These are phyloP conservation scores for Abortiporus biennis DNA, from an alignment of 1,284 basidiomycete species.

Conservation along the genomic window DNA sequence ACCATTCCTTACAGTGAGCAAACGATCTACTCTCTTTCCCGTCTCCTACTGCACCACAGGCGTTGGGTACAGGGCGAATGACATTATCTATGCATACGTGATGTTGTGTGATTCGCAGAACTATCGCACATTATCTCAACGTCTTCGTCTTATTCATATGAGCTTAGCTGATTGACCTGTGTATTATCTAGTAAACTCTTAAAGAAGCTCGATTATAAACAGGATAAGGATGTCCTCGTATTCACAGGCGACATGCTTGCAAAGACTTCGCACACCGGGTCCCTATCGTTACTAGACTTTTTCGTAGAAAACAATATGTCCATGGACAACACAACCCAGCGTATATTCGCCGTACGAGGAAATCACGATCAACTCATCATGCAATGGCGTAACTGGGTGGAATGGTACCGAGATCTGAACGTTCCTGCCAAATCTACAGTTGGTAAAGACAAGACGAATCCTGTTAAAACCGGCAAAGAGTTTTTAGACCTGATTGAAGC, in stretches of 20 bases:
- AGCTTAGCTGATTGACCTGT: too few relatives aligned
- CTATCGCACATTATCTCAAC: neutral
- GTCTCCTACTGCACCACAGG: neutral
- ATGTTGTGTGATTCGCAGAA: too few relatives aligned
- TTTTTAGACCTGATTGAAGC: constrained; percentile 46
- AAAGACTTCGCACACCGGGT: constrained; percentile 56
- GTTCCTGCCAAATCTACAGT: constrained; percentile 4
- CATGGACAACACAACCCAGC: constrained; percentile 37
- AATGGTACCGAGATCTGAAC: constrained; percentile 43
- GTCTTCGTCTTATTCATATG: too few relatives aligned
- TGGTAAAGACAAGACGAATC: constrained; percentile 11
- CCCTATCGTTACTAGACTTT: constrained; percentile 59
- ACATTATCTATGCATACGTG: too few relatives aligned
- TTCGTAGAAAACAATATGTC: constrained; percentile 54
- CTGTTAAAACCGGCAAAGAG: constrained; percentile 36
- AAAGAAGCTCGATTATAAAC: constrained; percentile 50
- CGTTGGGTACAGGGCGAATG: too few relatives aligned
- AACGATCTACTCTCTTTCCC: neutral
- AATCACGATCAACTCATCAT: constrained; percentile 89
- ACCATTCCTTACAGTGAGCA: constrained; percentile 58
- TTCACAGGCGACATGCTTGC: constrained; percentile 79
- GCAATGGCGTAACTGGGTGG: constrained; percentile 82
- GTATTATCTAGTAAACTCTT: constrained; percentile 62
- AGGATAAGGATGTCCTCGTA: constrained; percentile 60
- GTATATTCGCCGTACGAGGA: constrained; percentile 65